phyloP scores from a whole-genome alignment of 2,329 filamentous ascomycete genomes.

The Daldinia eschscholtzii region DNA sequence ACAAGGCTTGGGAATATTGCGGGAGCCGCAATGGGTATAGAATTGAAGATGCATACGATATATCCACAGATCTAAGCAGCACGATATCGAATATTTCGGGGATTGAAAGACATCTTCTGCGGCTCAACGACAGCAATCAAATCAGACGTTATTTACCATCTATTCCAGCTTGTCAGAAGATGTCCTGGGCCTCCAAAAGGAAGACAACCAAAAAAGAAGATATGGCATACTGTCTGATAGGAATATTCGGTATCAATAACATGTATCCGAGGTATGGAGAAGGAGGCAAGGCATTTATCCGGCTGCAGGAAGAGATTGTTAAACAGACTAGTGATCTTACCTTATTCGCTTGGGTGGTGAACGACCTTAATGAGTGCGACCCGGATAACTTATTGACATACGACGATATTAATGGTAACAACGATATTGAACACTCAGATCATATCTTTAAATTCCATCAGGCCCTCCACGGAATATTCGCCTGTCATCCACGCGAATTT shows the following conservation, averaged over 20 bases:
- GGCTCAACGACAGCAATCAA: background rate
- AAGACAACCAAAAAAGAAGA: background rate
- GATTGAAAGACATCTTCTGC: background rate
- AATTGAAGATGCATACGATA: background rate
- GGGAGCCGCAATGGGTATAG: background rate
- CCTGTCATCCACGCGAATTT: background rate
- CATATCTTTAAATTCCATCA: background rate
- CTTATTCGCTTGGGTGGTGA: background rate
- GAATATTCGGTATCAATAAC: background rate
- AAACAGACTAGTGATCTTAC: background rate
- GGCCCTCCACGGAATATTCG: background rate
- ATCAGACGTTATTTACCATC: background rate
- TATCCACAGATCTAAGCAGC: background rate
- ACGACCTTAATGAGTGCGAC: background rate
- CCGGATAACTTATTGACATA: background rate
- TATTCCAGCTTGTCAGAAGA: background rate
- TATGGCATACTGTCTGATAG: background rate
- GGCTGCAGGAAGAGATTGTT: background rate
- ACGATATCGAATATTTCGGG: background rate
- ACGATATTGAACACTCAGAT: background rate
- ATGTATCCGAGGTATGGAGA: background rate
- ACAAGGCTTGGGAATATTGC: background rate
- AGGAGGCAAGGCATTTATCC: background rate
- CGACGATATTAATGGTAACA: background rate
- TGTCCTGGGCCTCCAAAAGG: background rate